A percentile compares a stretch with the other conserved stretches of the same genome.
Evolutionary conservation across 176 grass and related monocot genomes (phyloP).

Genomic region (Cenchrus americanus): DNA sequence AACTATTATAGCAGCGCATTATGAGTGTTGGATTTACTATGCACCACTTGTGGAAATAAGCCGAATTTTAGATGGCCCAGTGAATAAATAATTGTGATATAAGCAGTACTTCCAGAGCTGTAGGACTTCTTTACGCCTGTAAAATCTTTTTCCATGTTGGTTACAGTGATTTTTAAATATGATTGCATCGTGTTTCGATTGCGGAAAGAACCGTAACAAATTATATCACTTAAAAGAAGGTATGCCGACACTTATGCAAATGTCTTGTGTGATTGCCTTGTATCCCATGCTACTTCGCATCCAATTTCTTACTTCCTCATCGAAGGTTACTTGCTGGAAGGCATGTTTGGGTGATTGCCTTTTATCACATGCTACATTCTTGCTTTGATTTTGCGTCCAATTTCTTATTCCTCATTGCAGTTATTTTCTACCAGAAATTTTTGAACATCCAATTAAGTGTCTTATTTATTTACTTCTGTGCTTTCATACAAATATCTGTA

Average conservation of each 20-base stretch:
- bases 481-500: slow-evolving; percentile 44
- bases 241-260: background rate
- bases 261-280: background rate
- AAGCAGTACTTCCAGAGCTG: background rate
- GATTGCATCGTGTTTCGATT: background rate
- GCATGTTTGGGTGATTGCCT: background rate
- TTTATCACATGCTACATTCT: background rate
- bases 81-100: slow-evolving; percentile 1
- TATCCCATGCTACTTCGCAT: background rate
- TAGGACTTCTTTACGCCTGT: background rate
- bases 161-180: background rate
- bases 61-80: background rate
- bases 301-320: background rate
- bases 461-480: slow-evolving; percentile 28
- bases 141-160: slow-evolving; percentile 1
- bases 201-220: slow-evolving; percentile 21
- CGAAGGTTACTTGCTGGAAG: background rate
- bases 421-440: slow-evolving; percentile 2
- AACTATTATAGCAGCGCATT: background rate
- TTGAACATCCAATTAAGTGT: background rate
- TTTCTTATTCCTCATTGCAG: background rate
- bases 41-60: background rate
- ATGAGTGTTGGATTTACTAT: background rate
- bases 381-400: background rate
- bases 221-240: background rate